A percentile compares a stretch with the other conserved stretches of the same genome.
These are phyloP conservation scores for Trichoderma lentiforme DNA, from an alignment of 2,329 filamentous ascomycete species.

Conservation along the genomic window DNA sequence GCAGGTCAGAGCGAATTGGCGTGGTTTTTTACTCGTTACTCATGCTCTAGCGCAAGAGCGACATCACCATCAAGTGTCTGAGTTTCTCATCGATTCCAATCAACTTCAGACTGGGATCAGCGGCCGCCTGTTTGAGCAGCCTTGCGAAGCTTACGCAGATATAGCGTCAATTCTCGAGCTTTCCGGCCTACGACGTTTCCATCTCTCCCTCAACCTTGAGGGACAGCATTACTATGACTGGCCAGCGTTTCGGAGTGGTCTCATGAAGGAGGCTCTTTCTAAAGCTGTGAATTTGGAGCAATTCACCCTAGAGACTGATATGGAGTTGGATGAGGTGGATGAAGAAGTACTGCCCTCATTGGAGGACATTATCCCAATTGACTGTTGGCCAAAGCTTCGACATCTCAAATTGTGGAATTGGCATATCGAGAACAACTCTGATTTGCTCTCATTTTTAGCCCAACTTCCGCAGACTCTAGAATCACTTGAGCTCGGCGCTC, in stretches of 20 bases:
- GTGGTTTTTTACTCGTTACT: neutral
- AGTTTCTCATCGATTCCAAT: neutral
- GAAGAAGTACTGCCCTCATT: constrained; percentile 23
- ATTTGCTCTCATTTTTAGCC: constrained; percentile 15
- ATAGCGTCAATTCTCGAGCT: neutral
- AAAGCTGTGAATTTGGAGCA: neutral
- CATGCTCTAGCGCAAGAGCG: neutral
- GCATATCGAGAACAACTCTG: constrained; percentile 24
- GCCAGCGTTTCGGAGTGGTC: neutral
- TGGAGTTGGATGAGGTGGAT: neutral
- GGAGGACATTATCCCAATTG: constrained; percentile 29
- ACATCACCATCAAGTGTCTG: neutral
- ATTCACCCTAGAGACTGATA: neutral
- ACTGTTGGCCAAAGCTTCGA: constrained; percentile 27
- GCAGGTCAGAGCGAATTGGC: neutral
- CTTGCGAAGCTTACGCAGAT: neutral
- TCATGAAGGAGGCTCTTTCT: neutral
- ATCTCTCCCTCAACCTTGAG: neutral
- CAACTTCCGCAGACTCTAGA: neutral
- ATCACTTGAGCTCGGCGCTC: neutral
- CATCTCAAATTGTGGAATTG: constrained; percentile 32
- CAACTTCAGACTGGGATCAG: constrained; percentile 15
- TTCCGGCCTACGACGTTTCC: neutral
- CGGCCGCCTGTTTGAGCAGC: neutral
- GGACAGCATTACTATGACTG: neutral